Base-by-base conservation (phyloP, 2,329 filamentous ascomycete species). In the Sporothrix euskadiensis region DNA sequence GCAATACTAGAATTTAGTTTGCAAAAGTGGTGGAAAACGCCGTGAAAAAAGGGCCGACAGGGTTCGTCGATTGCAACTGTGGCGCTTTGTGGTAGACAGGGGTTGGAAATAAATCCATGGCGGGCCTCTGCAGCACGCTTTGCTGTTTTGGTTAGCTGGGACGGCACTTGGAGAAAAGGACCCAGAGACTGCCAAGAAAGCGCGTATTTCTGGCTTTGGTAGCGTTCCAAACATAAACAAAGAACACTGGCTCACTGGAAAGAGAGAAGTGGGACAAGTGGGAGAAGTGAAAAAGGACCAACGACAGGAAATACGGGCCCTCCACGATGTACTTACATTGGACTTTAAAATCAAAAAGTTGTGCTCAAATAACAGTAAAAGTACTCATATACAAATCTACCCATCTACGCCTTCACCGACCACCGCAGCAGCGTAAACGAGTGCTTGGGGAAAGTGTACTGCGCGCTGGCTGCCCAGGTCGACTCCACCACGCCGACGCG, bases 401-500 rank as follows among this genome's bases (percentile, higher is more conserved):
- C n/a, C 59, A 1, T 32, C 3, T 44, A 26, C 56, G 56, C 22
- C 44, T 66, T 66, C 10, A 49, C 22, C 1, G 63, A 49, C 63
- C 63, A 66, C 22, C 63, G 41, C 9, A 49, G 63, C 22, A 66
- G 39, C 10, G 63, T 66, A 14, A 49, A 16, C 19, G 49, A 44
- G 66, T 57, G 66, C 66, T 22, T n/a, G 5, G 32, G 66, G 16
- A 57, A 69, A 3, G 49, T 69, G 41, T 54, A 69, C 44, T 69
- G 44, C 12, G 65, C 52, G 14, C 12, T 32, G 52, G 73, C 70
- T 12, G 19, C 9, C 70, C 70, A 74, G 16, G 16, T 39, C 19
- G 65, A 69, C 65, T 74, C 65, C 54, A 72, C 65, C 4, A 70
- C 61, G 26, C 8, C 22, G 9, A 74, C 69, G 44, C 68, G 71